Evolutionary conservation across 495 filamentous ascomycete species (phyloP), one percentile per base, ranked within the genome.

Genomic region (Amniculicola lignicola): DNA sequence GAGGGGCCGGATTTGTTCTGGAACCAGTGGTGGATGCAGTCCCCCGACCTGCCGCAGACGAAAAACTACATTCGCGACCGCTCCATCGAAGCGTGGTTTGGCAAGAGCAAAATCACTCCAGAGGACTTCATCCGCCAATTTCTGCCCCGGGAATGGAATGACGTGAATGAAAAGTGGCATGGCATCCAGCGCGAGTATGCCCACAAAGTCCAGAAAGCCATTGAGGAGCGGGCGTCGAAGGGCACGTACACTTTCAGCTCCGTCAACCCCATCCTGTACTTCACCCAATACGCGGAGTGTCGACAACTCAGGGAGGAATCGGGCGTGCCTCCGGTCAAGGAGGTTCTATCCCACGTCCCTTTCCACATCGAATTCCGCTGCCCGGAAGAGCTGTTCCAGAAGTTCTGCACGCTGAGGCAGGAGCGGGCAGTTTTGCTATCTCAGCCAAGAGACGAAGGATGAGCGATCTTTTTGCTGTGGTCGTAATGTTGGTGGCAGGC

Each of bases 361-460:
- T 62, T 62, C 37, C 53, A 57, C 25, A 37, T 62, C n/a, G 59
- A 62, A n/a, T 62, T 62, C 54, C 59, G 59, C 1, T 62, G 59
- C 38, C 59, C 59, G 0, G 53, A 57, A 28, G 53, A 57, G 48
- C 27, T 52, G 16, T 51, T 52, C 44, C 37, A 52, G 29, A 57
- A 51, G 31, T 50, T 47, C 22, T 42, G 48, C 29, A 18, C 15
- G 1, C 18, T 47, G 22, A 27, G 39, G 7, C 11, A 40, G 24
- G 40, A 53, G 1, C 25, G 38, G n/a, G 24, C 45, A 15, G 2
- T 27, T 3, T 18, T 39, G n/a, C 19, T 58, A 46, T 9, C 36
- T 1, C 45, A 16, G 19, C 16, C 6, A 33, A 47, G 27, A 33
- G 43, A 27, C 43, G 43, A 47, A 29, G 43, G 25, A 40, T 40